Evolutionary conservation across 2,329 filamentous ascomycete genomes (phyloP), one percentile per base, ranked within the genome.

Genomic region (Xylariaceae sp.): DNA sequence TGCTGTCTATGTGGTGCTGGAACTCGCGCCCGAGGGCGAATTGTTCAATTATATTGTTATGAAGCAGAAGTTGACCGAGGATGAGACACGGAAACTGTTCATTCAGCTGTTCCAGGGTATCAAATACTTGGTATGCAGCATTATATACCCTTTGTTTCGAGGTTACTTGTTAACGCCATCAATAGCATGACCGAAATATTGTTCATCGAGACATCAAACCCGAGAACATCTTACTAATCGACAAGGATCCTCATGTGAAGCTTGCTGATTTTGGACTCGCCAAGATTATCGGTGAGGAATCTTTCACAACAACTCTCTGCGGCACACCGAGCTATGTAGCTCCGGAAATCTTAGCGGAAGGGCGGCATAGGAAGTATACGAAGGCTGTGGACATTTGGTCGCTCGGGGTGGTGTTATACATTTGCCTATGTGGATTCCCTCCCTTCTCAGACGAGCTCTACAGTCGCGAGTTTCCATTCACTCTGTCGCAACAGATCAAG

Each of bases 271-370:
- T 99, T 74, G 95, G 95, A 44, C 82, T 99, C 40, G 93, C 95
- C 42, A 99, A 99, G 76, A 98, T 99, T 63, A 96, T 99, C 63
- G 96, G 96, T 60, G 95, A 99, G 72, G 92, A 97, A 71, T 97
- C 93, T 0, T 99, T 99, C 71, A 98, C 95, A 1, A 97, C 93
- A 0, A 98, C 95, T 0, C 78, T 99, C 61, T 95, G 95, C 71
- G 95, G 95, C 61, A 99, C 95, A n/a, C 95, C 93, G 5, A 95
- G 90, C 73, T 96, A 99, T 71, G 93, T 98, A 58, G 95, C 96
- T 1, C 95, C 95, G 1, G 95, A 99, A 72, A 96, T 99, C 54
- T 79, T 99, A 3, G 89, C 92, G 68, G 89, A 93, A 60, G 86
- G 84, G 18, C 88, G 86, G 67, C 85, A 91, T 59, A 87, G 95